phyloP scores from a whole-genome alignment of 306 rosid species.

The Argentina anserina region DNA sequence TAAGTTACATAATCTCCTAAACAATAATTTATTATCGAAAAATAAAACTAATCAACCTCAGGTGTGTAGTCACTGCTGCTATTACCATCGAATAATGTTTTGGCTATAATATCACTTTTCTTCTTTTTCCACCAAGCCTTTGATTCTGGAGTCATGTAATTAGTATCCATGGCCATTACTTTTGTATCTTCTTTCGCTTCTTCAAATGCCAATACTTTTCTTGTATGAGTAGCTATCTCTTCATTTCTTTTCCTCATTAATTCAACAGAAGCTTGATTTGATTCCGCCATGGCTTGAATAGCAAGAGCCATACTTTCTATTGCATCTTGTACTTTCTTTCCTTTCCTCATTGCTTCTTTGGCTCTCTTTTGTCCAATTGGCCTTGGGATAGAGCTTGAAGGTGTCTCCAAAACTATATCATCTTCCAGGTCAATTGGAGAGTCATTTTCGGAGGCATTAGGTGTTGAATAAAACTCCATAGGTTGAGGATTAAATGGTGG shows the following conservation, averaged over 20 bases:
- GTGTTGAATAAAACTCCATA: too few species aligned
- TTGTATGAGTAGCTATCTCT: not conserved
- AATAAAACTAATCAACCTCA: too few species aligned
- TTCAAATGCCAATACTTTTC: not conserved
- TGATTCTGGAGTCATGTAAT: not conserved
- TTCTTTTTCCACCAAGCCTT: not conserved
- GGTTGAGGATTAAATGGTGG: too few species aligned
- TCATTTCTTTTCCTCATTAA: not conserved
- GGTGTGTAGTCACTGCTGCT: not conserved
- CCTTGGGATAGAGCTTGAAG: too few species aligned
- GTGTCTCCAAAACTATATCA: too few species aligned
- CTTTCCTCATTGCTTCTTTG: not conserved
- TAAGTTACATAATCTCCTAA: not conserved
- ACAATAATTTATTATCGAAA: too few species aligned
- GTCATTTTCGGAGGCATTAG: too few species aligned
- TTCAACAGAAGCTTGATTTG: not conserved
- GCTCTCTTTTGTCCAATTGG: too few species aligned
- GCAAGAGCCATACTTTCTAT: not conserved
- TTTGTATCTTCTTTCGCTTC: not conserved
- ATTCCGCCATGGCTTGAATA: not conserved
- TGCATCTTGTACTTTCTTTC: not conserved
- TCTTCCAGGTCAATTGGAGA: too few species aligned
- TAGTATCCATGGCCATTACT: too few species aligned
- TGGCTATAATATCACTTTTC: not conserved
- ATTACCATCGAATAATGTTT: not conserved